A percentile compares a stretch with the other conserved stretches of the same genome.
Conservation (phyloP, 495 filamentous ascomycete genomes). For the Talaromyces wortmannii region DNA sequence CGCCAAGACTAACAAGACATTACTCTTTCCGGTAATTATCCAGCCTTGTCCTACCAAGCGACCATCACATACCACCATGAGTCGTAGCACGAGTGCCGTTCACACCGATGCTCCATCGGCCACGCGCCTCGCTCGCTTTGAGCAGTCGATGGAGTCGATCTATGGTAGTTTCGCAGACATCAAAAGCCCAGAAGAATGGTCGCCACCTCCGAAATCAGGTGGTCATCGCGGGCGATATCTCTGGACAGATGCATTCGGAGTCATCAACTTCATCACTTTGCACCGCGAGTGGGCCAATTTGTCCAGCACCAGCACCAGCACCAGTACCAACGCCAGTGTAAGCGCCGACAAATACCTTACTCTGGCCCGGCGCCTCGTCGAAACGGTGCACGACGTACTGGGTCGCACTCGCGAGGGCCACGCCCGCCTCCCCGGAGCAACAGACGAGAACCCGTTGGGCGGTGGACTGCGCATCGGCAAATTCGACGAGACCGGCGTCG, state of each 20-base stretch:
- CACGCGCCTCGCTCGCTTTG: constrained; percentile 22
- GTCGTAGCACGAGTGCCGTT: neutral
- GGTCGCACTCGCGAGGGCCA: constrained; percentile 47
- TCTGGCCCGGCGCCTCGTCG: constrained; percentile 44
- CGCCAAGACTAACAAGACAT: neutral
- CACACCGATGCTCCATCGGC: neutral
- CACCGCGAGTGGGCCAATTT: constrained; percentile 33
- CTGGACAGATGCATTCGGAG: constrained; percentile 66
- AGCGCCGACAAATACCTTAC: constrained; percentile 38
- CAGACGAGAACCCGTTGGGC: constrained; percentile 44
- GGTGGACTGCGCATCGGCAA: constrained; percentile 64
- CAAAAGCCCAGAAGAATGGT: constrained; percentile 26
- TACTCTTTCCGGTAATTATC: neutral
- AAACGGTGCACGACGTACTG: constrained; percentile 49
- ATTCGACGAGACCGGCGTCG: constrained; percentile 38
- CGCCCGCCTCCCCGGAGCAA: constrained; percentile 44
- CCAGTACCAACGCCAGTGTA: constrained; percentile 9
- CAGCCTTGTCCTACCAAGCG: neutral
- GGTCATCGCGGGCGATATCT: constrained; percentile 61
- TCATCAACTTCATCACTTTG: constrained; percentile 60
- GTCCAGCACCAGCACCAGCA: constrained; percentile 13
- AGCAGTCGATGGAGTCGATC: constrained; percentile 29
- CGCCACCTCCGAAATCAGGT: constrained; percentile 43
- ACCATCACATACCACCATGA: neutral
- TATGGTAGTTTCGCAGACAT: constrained; percentile 30